These are phyloP conservation scores for Boletus vermiculosoides DNA, from an alignment of 768 basidiomycete genomes.

Conservation along the genomic window DNA sequence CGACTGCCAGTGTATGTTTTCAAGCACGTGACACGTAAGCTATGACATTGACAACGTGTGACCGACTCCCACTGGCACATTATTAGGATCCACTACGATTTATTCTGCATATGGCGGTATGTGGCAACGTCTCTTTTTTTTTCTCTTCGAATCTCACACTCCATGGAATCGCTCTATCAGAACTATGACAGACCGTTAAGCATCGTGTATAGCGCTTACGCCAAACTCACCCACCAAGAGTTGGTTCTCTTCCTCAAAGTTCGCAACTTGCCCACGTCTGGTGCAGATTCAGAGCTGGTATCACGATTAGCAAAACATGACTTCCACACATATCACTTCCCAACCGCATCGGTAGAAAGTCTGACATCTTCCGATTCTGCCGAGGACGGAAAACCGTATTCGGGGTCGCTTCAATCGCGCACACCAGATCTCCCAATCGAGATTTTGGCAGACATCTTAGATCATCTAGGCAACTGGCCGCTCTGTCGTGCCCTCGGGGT, in stretches of 20 bases:
- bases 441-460: constrained; percentile 72
- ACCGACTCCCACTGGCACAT: constrained; percentile 8
- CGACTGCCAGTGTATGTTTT: not conserved
- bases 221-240: constrained; percentile 62
- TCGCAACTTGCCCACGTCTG: constrained; percentile 64
- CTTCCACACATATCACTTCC: constrained; percentile 67
- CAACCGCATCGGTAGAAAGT: constrained; percentile 31
- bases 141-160: constrained; percentile 13
- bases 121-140: constrained; percentile 13
- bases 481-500: constrained; percentile 74
- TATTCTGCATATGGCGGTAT: constrained; percentile 40
- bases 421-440: constrained; percentile 71
- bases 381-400: constrained; percentile 21
- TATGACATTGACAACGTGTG: not conserved
- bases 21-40: not conserved
- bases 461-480: constrained; percentile 82
- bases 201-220: constrained; percentile 67
- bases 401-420: constrained; percentile 33
- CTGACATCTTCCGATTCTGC: constrained; percentile 24
- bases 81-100: constrained; percentile 1
- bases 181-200: constrained; percentile 30
- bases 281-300: constrained; percentile 63
- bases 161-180: constrained; percentile 18
- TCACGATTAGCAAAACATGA: constrained; percentile 74
- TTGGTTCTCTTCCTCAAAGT: constrained; percentile 74